Conservation (phyloP, 192 early-diverging fungal species). For the Chytriomyces hyalinus region DNA sequence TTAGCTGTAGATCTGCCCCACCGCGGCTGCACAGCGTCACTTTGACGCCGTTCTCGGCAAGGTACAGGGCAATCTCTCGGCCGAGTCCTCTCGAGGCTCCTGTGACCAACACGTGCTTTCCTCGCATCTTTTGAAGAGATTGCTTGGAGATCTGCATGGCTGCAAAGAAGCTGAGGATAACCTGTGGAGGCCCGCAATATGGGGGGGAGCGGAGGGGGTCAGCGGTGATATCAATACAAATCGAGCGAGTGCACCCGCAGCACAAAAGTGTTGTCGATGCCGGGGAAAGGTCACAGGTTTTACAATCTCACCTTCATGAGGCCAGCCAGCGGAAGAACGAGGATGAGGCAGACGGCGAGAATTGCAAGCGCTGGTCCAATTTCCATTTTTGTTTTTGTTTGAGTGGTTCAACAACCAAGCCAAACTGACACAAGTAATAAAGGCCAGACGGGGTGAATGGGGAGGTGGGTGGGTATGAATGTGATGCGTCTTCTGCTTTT, state of each 20-base stretch:
- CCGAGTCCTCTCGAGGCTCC: slow-evolving; percentile 52
- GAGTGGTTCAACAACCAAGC: too few species aligned
- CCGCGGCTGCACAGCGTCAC: slow-evolving; percentile 52
- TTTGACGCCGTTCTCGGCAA: slow-evolving; percentile 46
- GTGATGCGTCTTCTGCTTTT: too few species aligned
- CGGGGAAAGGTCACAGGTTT: background rate
- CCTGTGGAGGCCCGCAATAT: background rate
- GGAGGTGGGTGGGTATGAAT: too few species aligned
- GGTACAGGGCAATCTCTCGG: slow-evolving; percentile 33
- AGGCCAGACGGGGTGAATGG: too few species aligned
- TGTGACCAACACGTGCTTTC: slow-evolving; percentile 48
- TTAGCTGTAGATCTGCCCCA: slow-evolving; percentile 7
- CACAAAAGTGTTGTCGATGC: too few species aligned
- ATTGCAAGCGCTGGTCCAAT: slow-evolving; percentile 8
- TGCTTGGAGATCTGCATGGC: background rate
- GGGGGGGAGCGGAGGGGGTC: too few species aligned
- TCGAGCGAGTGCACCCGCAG: background rate
- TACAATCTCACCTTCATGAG: slow-evolving; percentile 25
- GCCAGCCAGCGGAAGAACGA: slow-evolving; percentile 27
- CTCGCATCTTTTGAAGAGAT: slow-evolving; percentile 8
- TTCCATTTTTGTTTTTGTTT: slow-evolving; percentile 8
- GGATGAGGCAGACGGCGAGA: slow-evolving; percentile 15
- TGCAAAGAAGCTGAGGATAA: background rate
- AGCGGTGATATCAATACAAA: background rate
- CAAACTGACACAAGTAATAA: too few species aligned